phyloP scores from a whole-genome alignment of 208 protist genomes.

The Phytomonas francai region DNA sequence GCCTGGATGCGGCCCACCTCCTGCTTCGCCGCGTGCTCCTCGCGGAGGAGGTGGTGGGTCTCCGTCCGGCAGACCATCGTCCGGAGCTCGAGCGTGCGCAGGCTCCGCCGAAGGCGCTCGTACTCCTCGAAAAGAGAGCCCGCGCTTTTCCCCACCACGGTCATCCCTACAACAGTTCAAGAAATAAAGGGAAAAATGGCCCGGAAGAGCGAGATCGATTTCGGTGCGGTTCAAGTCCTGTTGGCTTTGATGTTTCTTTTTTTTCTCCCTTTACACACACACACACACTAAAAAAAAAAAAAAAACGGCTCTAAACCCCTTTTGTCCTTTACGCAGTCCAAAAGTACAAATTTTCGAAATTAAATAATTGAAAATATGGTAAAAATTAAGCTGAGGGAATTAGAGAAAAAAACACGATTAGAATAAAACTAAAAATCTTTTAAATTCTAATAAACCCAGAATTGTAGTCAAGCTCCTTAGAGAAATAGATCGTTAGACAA shows the following conservation, averaged over 20 bases:
- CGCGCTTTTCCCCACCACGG: no score
- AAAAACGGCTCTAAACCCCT: no score
- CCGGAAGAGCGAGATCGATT: conserved; percentile 7
- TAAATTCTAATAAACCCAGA: not conserved
- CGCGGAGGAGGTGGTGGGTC: conserved; percentile 82
- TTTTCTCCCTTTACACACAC: not conserved
- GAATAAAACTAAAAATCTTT: conserved; percentile 12
- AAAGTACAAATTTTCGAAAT: no score
- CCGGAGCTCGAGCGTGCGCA: conserved; percentile 79
- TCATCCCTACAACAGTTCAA: no score
- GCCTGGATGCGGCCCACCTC: conserved; percentile 98
- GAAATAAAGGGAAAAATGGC: conserved; percentile 6
- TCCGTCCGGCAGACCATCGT: conserved; percentile 88
- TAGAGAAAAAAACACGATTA: conserved; percentile 6
- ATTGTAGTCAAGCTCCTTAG: no score
- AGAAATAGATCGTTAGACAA: not conserved
- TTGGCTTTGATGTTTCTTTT: not conserved
- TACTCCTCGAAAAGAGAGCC: conserved; percentile 71
- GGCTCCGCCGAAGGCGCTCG: conserved; percentile 54
- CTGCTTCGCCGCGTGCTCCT: conserved; percentile 86
- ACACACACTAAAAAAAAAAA: no score
- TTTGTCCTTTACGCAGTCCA: no score
- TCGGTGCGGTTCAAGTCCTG: not conserved
- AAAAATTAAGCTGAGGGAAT: conserved; percentile 4
- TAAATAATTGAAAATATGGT: conserved; percentile 8